phyloP scores from a whole-genome alignment of 140 eudicot species.

The Ambrosia hybrid region DNA sequence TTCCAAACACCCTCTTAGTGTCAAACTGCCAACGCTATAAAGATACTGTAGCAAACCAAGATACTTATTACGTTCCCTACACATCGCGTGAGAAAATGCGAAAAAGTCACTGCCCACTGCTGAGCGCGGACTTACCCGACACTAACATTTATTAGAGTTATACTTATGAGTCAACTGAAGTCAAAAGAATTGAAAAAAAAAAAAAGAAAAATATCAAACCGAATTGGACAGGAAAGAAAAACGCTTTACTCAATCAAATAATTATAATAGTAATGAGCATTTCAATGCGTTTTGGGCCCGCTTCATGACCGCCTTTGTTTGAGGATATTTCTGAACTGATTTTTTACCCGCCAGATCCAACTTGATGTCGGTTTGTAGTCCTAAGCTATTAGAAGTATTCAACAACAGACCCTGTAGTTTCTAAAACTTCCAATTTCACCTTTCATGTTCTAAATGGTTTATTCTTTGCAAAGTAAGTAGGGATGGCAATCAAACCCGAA shows the following conservation, averaged over 20 bases:
- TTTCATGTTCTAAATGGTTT: not conserved
- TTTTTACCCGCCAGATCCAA: constrained; percentile 32
- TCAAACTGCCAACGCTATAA: too few species aligned
- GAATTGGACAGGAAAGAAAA: too few species aligned
- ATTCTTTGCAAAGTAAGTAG: too few species aligned
- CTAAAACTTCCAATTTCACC: constrained; percentile 4
- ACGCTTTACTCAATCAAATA: not conserved
- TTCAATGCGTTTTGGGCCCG: constrained; percentile 28
- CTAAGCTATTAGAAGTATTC: not conserved
- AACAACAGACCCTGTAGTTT: not conserved
- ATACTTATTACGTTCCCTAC: too few species aligned
- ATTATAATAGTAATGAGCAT: constrained; percentile 11
- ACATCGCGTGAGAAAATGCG: not conserved
- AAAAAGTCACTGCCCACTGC: not conserved
- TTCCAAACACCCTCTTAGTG: too few species aligned
- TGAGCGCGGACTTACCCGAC: too few species aligned
- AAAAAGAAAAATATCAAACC: not conserved
- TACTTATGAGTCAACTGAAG: too few species aligned
- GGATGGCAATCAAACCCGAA: too few species aligned
- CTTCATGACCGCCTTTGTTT: constrained; percentile 35
- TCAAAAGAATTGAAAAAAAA: not conserved
- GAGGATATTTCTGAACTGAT: constrained; percentile 25
- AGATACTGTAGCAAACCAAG: too few species aligned
- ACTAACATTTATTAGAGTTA: too few species aligned
- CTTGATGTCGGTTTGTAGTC: not conserved